phyloP scores from a whole-genome alignment of 106 monocot species.

The Dendrobium nobile region DNA sequence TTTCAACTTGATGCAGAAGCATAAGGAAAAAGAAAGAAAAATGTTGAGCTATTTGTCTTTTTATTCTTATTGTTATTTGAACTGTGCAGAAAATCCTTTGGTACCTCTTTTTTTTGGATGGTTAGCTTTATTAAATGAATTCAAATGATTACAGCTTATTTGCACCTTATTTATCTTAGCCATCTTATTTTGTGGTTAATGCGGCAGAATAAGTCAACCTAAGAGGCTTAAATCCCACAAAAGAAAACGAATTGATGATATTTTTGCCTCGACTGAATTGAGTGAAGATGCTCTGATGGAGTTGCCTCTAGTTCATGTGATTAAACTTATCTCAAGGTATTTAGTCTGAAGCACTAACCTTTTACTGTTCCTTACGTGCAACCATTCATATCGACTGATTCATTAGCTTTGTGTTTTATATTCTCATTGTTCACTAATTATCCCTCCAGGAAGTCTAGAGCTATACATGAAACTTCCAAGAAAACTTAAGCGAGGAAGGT shows the following conservation, averaged over 20 bases:
- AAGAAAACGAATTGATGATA: neutral
- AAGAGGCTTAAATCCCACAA: neutral
- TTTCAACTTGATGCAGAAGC: too few relatives aligned
- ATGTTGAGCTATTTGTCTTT: too few relatives aligned
- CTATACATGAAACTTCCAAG: too few relatives aligned
- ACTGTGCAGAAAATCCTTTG: too few relatives aligned
- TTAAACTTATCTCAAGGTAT: constrained; percentile 9
- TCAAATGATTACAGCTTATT: neutral
- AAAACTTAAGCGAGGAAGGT: too few relatives aligned
- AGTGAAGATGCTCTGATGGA: constrained; percentile 4
- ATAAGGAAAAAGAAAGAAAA: too few relatives aligned
- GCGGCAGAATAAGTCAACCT: neutral
- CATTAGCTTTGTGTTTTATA: too few relatives aligned
- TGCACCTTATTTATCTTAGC: neutral
- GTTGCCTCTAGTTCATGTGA: neutral
- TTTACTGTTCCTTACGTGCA: too few relatives aligned
- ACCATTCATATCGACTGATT: too few relatives aligned
- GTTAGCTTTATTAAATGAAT: neutral
- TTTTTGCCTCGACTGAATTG: neutral
- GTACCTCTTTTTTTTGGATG: neutral
- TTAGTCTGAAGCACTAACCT: neutral
- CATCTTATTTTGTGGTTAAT: neutral
- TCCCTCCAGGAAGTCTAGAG: too few relatives aligned
- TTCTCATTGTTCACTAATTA: too few relatives aligned
- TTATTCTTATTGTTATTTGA: too few relatives aligned